These are phyloP conservation scores for Priceomyces haplophilus DNA, from an alignment of 805 yeast genomes.

Conservation along the genomic window DNA sequence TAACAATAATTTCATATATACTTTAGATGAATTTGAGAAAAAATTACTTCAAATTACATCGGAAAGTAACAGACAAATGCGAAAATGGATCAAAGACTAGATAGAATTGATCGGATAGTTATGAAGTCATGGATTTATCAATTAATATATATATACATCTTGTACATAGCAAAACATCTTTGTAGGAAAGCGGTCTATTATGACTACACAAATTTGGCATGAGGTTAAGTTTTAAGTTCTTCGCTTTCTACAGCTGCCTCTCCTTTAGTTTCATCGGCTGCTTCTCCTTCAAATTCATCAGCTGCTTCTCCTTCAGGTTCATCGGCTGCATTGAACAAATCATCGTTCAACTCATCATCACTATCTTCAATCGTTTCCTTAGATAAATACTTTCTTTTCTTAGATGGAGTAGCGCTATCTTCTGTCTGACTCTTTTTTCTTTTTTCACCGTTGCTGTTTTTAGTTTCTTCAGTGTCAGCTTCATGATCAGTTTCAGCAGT, in stretches of 20 bases:
- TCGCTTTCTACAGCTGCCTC: too few relatives aligned
- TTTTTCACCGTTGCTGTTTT: not conserved
- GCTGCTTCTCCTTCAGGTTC: constrained; percentile 7
- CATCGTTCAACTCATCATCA: constrained; percentile 44
- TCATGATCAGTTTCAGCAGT: constrained; percentile 20
- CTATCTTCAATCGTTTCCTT: constrained; percentile 42
- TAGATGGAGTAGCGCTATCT: constrained; percentile 13
- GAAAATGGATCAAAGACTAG: constrained; percentile 32
- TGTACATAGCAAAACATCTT: too few relatives aligned
- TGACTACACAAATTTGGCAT: too few relatives aligned
- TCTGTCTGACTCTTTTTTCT: constrained; percentile 7
- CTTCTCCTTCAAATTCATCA: too few relatives aligned
- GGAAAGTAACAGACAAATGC: constrained; percentile 41
- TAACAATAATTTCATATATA: constrained; percentile 51
- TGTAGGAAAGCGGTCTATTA: too few relatives aligned
- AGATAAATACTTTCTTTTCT: constrained; percentile 27
- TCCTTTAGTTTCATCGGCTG: too few relatives aligned
- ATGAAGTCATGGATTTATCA: not conserved
- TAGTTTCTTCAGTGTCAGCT: constrained; percentile 15
- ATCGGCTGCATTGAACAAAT: constrained; percentile 26
- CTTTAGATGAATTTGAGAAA: constrained; percentile 77
- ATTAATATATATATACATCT: too few relatives aligned
- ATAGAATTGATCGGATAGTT: not conserved
- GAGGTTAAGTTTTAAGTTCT: too few relatives aligned
- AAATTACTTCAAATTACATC: constrained; percentile 52